These are phyloP conservation scores for Elsinoe fawcettii DNA, from an alignment of 2,329 filamentous ascomycete species.

Conservation along the genomic window DNA sequence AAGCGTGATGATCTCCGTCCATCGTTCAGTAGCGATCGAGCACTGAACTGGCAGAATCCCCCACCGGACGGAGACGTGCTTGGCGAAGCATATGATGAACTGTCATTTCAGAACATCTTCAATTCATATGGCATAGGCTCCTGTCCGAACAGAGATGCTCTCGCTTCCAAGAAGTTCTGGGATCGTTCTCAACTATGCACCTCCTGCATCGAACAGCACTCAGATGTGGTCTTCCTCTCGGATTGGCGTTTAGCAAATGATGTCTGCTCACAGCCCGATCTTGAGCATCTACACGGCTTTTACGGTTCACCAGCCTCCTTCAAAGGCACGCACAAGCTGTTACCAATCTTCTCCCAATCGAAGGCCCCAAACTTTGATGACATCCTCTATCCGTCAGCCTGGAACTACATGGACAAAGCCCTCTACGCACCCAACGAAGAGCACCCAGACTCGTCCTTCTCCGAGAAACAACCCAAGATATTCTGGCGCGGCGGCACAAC, in stretches of 20 bases:
- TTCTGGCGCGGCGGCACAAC: constrained; percentile 69
- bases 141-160: constrained; percentile 56
- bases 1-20: neutral
- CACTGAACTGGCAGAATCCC: constrained; percentile 32
- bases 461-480: constrained; percentile 55
- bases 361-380: constrained; percentile 67
- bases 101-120: constrained; percentile 34
- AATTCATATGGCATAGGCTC: constrained; percentile 39
- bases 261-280: constrained; percentile 69
- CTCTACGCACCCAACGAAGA: constrained; percentile 45
- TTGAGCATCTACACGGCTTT: constrained; percentile 66
- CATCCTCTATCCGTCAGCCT: constrained; percentile 62
- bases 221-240: constrained; percentile 56
- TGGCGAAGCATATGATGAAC: constrained; percentile 25
- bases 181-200: constrained; percentile 58
- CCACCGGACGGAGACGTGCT: constrained; percentile 22
- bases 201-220: constrained; percentile 56
- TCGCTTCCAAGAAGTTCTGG: constrained; percentile 54
- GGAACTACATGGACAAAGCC: constrained; percentile 55
- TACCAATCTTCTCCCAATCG: constrained; percentile 69
- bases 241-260: constrained; percentile 60
- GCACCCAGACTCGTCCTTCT: constrained; percentile 48
- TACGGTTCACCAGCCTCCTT: constrained; percentile 57
- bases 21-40: constrained; percentile 33
- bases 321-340: constrained; percentile 55